Conservation (phyloP, 495 filamentous ascomycete species). For the Glonium stellatum region DNA sequence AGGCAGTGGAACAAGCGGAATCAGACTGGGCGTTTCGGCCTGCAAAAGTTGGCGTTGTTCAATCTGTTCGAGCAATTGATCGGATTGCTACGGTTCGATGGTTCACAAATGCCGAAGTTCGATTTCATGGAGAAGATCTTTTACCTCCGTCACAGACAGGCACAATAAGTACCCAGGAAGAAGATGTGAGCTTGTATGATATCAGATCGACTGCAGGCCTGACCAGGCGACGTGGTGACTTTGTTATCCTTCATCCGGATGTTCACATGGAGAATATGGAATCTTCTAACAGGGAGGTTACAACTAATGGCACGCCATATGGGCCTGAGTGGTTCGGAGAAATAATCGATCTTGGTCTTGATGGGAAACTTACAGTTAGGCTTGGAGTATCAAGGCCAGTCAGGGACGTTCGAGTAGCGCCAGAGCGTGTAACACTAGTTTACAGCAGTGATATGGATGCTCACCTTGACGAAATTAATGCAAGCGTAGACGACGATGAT, state of each 20-base stretch:
- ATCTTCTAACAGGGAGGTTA: neutral
- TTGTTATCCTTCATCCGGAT: conserved; percentile 44
- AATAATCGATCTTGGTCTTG: conserved; percentile 46
- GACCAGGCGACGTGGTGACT: conserved; percentile 41
- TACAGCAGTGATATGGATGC: conserved; percentile 27
- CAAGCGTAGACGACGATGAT: conserved; percentile 26
- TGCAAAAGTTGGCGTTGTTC: conserved; percentile 52
- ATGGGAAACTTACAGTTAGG: conserved; percentile 49
- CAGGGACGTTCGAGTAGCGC: conserved; percentile 43
- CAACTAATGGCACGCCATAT: no score
- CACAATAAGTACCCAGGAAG: conserved; percentile 35
- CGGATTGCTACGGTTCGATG: conserved; percentile 51
- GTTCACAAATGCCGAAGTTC: conserved; percentile 42
- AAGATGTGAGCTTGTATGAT: conserved; percentile 55
- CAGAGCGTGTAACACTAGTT: conserved; percentile 41
- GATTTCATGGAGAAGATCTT: conserved; percentile 31
- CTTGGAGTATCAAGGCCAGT: conserved; percentile 44
- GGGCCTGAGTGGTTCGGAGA: conserved; percentile 48
- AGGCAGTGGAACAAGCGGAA: conserved; percentile 31
- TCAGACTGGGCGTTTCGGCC: conserved; percentile 26
- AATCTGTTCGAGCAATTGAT: conserved; percentile 47
- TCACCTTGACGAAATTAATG: conserved; percentile 30
- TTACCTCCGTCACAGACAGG: conserved; percentile 34
- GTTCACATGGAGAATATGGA: neutral
- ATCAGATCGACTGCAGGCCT: conserved; percentile 42